Base-by-base conservation (phyloP, 495 filamentous ascomycete species). In the Thermochaetoides thermophila region DNA sequence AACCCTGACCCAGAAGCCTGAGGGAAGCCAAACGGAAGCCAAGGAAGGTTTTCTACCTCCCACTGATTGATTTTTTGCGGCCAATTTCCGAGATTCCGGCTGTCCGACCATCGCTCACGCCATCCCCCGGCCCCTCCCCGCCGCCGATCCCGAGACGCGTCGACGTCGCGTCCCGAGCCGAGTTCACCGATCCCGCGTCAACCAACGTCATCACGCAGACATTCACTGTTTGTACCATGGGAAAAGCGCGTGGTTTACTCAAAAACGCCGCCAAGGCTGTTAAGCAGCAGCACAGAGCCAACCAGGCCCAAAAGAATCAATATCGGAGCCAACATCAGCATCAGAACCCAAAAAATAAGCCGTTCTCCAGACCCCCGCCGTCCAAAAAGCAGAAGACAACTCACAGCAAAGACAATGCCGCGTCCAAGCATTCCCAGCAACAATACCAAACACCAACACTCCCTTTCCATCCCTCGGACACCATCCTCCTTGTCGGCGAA, bases 401-500 rank as follows among this genome's bases (percentile, higher is more conserved):
- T 21, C 13, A 33, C 25, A 31, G 7, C 13, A 26, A 11, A 9
- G 27, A 15, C 33, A 40, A 29, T 19, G 16, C 14, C 40, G 42
- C 29, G 13, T 31, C 32, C 32, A 39, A 40, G 28, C 32, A 36
- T 5, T 43, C 19, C 4, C 37, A 22, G n/a, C 27, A 35, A 12
- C 43, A 44, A 18, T 42, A 45, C 36, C 47, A 48, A 21, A 40
- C 39, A 29, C 27, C 29, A 29, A 34, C 20, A 16, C 73, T 91
- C 39, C 86, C 84, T n/a, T 92, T 91, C 58, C 52, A 61, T 14
- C 65, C 68, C 15, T 52, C 60, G 31, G 74, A 89, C 50, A 60
- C 68, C 35, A 81, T 95, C 38, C 70, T 97, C 17, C 67, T 95
- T 2, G 55, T 97, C 44, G 89, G 87, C 31, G 87, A 97, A 61